These are phyloP conservation scores for Ogataea trehalophila DNA, from an alignment of 805 yeast genomes.

Conservation along the genomic window DNA sequence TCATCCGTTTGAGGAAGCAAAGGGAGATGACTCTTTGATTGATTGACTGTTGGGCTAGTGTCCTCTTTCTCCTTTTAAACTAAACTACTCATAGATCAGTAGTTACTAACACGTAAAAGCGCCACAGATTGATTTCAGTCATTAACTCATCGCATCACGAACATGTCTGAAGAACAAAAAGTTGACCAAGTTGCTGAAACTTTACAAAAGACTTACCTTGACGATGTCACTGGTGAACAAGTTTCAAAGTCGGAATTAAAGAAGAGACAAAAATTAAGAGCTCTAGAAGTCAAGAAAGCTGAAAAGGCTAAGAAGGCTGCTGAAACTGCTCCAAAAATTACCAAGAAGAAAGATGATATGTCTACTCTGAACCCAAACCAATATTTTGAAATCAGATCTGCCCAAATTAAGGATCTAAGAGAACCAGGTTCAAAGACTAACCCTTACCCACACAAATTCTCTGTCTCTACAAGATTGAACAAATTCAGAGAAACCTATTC, in stretches of 20 bases:
- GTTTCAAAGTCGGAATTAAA: slow-evolving; percentile 95
- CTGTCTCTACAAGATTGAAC: slow-evolving; percentile 59
- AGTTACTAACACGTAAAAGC: no score
- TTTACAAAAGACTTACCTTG: slow-evolving; percentile 68
- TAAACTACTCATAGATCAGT: background rate
- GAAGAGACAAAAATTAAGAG: slow-evolving; percentile 89
- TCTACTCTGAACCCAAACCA: slow-evolving; percentile 94
- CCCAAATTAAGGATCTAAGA: slow-evolving; percentile 82
- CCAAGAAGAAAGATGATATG: slow-evolving; percentile 63
- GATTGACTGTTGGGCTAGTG: no score
- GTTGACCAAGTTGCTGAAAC: slow-evolving; percentile 64
- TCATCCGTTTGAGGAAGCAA: no score
- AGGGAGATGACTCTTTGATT: no score
- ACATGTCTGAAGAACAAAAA: slow-evolving; percentile 32
- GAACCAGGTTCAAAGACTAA: slow-evolving; percentile 51
- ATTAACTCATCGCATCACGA: background rate
- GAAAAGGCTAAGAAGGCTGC: slow-evolving; percentile 75
- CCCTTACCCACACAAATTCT: slow-evolving; percentile 97
- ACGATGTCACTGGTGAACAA: slow-evolving; percentile 93
- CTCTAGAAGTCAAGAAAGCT: slow-evolving; percentile 83
- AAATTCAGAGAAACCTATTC: slow-evolving; percentile 70
- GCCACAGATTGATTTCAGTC: background rate
- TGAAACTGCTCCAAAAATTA: slow-evolving; percentile 46
- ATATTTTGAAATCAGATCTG: slow-evolving; percentile 87
- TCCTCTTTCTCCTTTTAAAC: no score